Conservation (phyloP, 2,329 filamentous ascomycete genomes). For the Sclerotinia spermophila region DNA sequence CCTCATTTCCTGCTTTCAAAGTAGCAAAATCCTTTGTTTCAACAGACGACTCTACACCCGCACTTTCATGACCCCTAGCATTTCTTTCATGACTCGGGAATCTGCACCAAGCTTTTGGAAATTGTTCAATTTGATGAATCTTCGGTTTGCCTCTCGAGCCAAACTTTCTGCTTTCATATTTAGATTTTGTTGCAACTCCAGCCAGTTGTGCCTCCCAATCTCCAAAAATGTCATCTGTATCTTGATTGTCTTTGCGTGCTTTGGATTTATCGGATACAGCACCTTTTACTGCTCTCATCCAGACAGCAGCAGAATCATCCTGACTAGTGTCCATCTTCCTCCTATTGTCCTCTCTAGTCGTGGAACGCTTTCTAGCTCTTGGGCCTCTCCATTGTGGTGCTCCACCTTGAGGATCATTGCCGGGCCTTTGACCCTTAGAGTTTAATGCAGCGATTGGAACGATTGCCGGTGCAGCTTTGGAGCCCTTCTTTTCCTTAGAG, state of each 20-base stretch:
- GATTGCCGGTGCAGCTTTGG: neutral
- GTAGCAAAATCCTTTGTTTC: constrained; percentile 25
- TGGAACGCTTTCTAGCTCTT: constrained; percentile 4
- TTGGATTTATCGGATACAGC: constrained; percentile 10
- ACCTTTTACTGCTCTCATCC: constrained; percentile 15
- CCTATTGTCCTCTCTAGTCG: constrained; percentile 9
- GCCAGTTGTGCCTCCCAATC: constrained; percentile 17
- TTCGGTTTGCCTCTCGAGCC: constrained; percentile 29
- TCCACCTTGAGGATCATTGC: neutral
- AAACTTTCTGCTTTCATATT: constrained; percentile 26
- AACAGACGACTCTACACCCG: constrained; percentile 23
- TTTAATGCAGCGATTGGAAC: neutral
- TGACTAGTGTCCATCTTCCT: constrained; percentile 16
- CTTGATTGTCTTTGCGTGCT: constrained; percentile 8
- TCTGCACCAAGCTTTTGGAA: constrained; percentile 32
- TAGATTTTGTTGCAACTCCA: constrained; percentile 10
- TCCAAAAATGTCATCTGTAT: constrained; percentile 8
- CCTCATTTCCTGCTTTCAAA: constrained; percentile 23
- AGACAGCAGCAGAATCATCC: constrained; percentile 16
- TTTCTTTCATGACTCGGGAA: constrained; percentile 32
- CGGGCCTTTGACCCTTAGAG: neutral
- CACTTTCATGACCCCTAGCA: constrained; percentile 26
- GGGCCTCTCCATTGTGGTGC: constrained; percentile 17
- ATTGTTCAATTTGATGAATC: constrained; percentile 20
- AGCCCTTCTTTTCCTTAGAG: neutral